Evolutionary conservation across 495 filamentous ascomycete species (phyloP).

Genomic region (Penicillium goetzii): DNA sequence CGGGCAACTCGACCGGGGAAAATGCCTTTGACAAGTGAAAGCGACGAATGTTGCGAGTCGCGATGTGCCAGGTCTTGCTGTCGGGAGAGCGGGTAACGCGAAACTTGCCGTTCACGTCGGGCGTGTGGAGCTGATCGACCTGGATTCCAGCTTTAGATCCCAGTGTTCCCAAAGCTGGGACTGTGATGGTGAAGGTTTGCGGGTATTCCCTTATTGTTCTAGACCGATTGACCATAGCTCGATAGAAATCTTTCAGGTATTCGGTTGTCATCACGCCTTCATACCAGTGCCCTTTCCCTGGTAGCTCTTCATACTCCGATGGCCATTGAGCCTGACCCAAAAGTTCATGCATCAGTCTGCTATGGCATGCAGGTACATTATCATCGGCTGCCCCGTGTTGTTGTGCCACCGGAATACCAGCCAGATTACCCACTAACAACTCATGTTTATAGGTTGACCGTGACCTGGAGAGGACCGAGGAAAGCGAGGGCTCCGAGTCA

Average conservation of each 20-base stretch:
- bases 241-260: constrained; percentile 49
- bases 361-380: constrained; percentile 64
- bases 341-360: constrained; percentile 54
- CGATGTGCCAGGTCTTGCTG: constrained; percentile 4
- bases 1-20: neutral
- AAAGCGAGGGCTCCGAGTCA: constrained; percentile 51
- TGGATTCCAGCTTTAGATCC: constrained; percentile 53
- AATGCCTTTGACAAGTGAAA: neutral
- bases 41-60: constrained; percentile 4
- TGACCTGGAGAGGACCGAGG: constrained; percentile 47
- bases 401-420: constrained; percentile 57
- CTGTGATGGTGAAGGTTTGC: constrained; percentile 47
- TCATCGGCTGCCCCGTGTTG: constrained; percentile 61
- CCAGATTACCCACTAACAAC: constrained; percentile 53
- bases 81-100: constrained; percentile 27
- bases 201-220: constrained; percentile 20
- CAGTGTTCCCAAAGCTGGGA: constrained; percentile 55
- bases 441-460: constrained; percentile 59
- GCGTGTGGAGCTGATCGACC: constrained; percentile 50
- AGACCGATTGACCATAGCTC: constrained; percentile 6
- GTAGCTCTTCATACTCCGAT: constrained; percentile 55
- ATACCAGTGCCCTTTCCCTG: constrained; percentile 57
- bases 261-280: constrained; percentile 52
- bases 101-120: constrained; percentile 50
- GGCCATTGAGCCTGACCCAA: constrained; percentile 43